These are phyloP conservation scores for Agaricus subrufescens DNA, from an alignment of 768 basidiomycete species.

Conservation along the genomic window DNA sequence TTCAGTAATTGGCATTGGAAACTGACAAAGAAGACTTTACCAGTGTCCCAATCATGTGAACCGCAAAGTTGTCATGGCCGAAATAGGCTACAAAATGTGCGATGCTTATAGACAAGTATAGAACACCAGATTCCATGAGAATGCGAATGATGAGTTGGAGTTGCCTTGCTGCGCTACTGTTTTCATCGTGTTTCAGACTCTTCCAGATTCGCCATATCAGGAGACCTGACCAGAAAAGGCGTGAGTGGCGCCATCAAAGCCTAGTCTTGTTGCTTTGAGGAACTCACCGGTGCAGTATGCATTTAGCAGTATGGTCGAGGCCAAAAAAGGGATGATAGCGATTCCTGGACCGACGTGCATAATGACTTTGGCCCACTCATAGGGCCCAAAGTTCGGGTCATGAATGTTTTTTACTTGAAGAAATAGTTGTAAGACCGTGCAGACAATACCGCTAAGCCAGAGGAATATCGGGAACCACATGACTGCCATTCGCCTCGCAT, in stretches of 20 bases:
- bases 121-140: slow-evolving; percentile 4
- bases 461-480: slow-evolving; percentile 5
- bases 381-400: slow-evolving; percentile 1
- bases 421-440: slow-evolving; percentile 1
- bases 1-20: background rate
- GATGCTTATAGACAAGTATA: slow-evolving; percentile 1
- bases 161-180: background rate
- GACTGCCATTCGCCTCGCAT: background rate
- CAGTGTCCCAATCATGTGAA: background rate
- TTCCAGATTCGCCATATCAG: background rate
- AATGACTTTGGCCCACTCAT: background rate
- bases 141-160: slow-evolving; percentile 2
- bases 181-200: background rate
- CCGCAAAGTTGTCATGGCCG: background rate
- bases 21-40: background rate
- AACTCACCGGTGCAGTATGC: slow-evolving; percentile 7
- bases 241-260: too few relatives aligned
- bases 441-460: slow-evolving; percentile 9
- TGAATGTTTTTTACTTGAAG: slow-evolving; percentile 3
- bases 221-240: background rate
- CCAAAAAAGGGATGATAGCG: slow-evolving; percentile 9
- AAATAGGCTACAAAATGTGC: slow-evolving; percentile 1
- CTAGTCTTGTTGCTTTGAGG: background rate
- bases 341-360: slow-evolving; percentile 10
- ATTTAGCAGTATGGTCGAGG: slow-evolving; percentile 7